Conservation (phyloP, 768 basidiomycete genomes). For the Cyathus striatus region DNA sequence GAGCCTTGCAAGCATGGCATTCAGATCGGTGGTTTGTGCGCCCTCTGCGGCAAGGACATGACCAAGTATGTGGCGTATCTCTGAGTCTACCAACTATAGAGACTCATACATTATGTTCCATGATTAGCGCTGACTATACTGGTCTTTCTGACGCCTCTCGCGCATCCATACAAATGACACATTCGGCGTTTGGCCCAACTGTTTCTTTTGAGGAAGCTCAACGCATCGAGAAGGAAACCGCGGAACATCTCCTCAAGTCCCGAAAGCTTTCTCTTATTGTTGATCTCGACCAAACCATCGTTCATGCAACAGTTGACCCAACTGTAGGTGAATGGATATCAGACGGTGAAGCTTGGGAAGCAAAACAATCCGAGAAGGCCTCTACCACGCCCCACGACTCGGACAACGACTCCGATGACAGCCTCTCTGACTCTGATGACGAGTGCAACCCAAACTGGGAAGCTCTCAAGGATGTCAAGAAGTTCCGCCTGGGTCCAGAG, state of each 20-base stretch:
- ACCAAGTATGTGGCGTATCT: slow-evolving; percentile 57
- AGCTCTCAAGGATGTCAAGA: slow-evolving; percentile 84
- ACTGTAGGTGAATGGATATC: slow-evolving; percentile 97
- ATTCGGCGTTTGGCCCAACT: slow-evolving; percentile 85
- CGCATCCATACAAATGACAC: slow-evolving; percentile 91
- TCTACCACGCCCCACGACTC: slow-evolving; percentile 19
- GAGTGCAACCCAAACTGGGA: slow-evolving; percentile 91
- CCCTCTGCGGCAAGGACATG: slow-evolving; percentile 93
- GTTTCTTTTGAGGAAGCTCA: slow-evolving; percentile 92
- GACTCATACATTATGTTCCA: slow-evolving; percentile 8
- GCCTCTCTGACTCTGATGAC: slow-evolving; percentile 40
- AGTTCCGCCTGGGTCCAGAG: slow-evolving; percentile 87
- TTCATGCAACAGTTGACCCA: slow-evolving; percentile 97
- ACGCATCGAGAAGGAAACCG: slow-evolving; percentile 80
- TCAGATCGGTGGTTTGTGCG: slow-evolving; percentile 89
- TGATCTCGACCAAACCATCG: slow-evolving; percentile 97
- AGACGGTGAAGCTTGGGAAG: slow-evolving; percentile 81
- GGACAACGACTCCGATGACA: slow-evolving; percentile 34
- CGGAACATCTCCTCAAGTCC: slow-evolving; percentile 66
- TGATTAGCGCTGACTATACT: slow-evolving; percentile 68
- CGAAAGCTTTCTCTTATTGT: slow-evolving; percentile 92
- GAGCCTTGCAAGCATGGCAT: slow-evolving; percentile 98
- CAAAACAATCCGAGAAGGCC: slow-evolving; percentile 41
- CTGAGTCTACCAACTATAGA: slow-evolving; percentile 1
- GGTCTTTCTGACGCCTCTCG: slow-evolving; percentile 84